Evolutionary conservation across 768 basidiomycete species (phyloP), one percentile per base, ranked within the genome.

Genomic region (Kwoniella dejecticola): DNA sequence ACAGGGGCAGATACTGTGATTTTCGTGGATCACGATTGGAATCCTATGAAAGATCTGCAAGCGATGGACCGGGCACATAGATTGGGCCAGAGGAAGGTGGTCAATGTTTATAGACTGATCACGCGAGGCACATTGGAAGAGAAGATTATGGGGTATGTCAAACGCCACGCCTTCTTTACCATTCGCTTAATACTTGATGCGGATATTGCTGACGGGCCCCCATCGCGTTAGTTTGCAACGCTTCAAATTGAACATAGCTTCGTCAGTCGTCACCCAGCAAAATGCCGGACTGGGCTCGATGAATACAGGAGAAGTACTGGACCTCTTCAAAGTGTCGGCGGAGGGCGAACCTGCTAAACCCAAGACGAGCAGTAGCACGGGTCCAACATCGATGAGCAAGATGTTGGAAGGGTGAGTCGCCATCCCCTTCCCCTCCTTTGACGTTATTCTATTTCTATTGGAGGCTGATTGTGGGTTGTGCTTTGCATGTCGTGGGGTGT

Each of bases 21-120:
- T 66, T 99, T 99, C 71, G 91, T 99, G 53, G 96, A 99, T 77
- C 96, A 99, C 71, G 96, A 99, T 77, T 99, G 96, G 96, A 99
- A 99, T 77, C 96, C 96, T 6, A 96, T 95, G 93, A 98, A 98
- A 79, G 96, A 99, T 81, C 81, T 98, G 5, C 96, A 99, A 75
- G 96, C 96, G 7, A 99, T 99, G 96, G 96, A 99, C 76, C 85
- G 96, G 60, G 96, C 96, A 1, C 96, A 98, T 80, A 88, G 96
- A 55, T 88, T 98, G 36, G 96, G 96, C 5, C 96, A 99, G 81
- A 98, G 96, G 83, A 92, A 93, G 79, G 95, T 98, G 13, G 96
- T 99, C 27, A 98, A 98, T 69, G 96, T 99, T 4, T 99, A 99
- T 81, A 88, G 96, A 15, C 81, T 99, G 53, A 91, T 99, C 69